Evolutionary conservation across 164 flowering plant species (phyloP).

Genomic region (Buxus sempervirens): DNA sequence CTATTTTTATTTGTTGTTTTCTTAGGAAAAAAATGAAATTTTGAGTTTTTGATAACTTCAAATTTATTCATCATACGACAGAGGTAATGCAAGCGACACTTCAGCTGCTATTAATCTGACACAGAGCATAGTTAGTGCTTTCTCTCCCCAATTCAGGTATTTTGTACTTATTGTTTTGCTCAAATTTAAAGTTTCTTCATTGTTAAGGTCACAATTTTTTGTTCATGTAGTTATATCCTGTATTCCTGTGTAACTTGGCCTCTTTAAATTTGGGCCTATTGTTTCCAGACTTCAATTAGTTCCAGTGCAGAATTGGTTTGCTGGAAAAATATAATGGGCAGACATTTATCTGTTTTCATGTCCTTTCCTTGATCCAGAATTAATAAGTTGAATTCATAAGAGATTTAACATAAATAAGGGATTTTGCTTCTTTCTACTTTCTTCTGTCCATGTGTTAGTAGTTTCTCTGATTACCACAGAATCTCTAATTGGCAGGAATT

Average conservation of each 20-base stretch:
- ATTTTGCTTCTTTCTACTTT: neutral
- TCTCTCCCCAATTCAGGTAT: slow-evolving; percentile 86
- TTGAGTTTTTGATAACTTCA: neutral
- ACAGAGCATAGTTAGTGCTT: slow-evolving; percentile 74
- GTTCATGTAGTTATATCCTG: neutral
- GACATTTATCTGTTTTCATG: neutral
- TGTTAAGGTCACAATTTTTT: neutral
- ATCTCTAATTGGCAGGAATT: neutral
- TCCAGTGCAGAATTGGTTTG: neutral
- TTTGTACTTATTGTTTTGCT: neutral
- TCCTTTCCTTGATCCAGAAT: neutral
- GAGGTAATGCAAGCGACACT: slow-evolving; percentile 35
- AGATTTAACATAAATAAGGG: neutral
- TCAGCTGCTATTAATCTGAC: slow-evolving; percentile 45
- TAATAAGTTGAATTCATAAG: too few relatives aligned
- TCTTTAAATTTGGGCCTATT: neutral
- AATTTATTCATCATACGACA: slow-evolving; percentile 21
- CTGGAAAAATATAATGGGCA: neutral
- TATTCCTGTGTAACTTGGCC: neutral
- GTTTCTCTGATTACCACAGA: too few relatives aligned
- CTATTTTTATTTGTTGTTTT: neutral
- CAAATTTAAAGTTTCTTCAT: neutral
- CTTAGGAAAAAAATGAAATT: neutral
- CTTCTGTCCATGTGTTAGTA: too few relatives aligned
- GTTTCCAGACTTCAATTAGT: too few relatives aligned